Base-by-base conservation (phyloP, 108 stramenopile species). In the Cyclotella baltica region DNA sequence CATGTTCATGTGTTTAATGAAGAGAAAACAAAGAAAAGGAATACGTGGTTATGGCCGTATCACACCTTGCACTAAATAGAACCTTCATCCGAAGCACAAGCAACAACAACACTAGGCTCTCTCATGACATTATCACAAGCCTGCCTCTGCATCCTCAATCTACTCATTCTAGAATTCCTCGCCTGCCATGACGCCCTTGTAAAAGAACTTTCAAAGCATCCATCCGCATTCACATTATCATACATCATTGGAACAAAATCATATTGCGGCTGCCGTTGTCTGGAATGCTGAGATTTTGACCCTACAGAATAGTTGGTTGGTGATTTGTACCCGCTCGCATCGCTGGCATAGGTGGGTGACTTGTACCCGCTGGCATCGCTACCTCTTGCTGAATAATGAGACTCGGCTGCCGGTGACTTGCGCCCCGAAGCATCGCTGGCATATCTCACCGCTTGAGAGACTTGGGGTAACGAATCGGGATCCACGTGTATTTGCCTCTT, bases 161-260 rank as follows among this genome's bases (percentile, higher is more conserved):
- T 68, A 25, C 46, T 59, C 68, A 82, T 70, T 52, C 81, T 48
- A 18, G 63, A 68, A 10, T 82, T 74, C 40, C 81, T 69, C 28
- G 81, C 81, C 48, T 75, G 81, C 81, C 81, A 82, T 3, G 73
- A 69, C 18, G 29, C 67, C 27, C 25, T 66, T 59, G 16, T 23
- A 38, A 35, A 56, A 18, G 37, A 31, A 40, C 64, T 46, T 57
- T 13, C 55, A 33, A 67, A 63, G 51, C 40, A 50, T 58, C 34
- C 56, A 35, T 40, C 57, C 2, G 46, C 33, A 25, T 15, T 19
- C 31, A n/a, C 29, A 62, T 33, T 61, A 13, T 31, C 16, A 33
- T 31, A 34, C 16, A 61, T 33, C 20, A 34, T 1, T 33, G 59
- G 59, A 33, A 61, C 33, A 34, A 4, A 13, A 33, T 61, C 30